These are phyloP conservation scores for Lanzia echinophila DNA, from an alignment of 2,329 filamentous ascomycete species.

Conservation along the genomic window DNA sequence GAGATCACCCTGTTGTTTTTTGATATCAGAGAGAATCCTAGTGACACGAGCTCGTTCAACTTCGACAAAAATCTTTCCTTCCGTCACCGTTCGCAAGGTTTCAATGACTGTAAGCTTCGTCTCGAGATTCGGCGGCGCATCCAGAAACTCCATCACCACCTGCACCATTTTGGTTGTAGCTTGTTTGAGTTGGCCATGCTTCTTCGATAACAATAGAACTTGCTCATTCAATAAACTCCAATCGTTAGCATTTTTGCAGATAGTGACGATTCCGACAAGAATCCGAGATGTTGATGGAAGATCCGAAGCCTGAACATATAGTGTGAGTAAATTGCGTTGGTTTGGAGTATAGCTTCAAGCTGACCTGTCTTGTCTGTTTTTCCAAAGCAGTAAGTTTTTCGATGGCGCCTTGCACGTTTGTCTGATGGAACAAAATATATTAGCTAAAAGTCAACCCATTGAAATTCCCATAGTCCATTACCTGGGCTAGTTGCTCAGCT, in stretches of 20 bases:
- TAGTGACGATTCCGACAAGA: slow-evolving; percentile 80
- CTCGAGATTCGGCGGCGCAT: slow-evolving; percentile 76
- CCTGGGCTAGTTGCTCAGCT: slow-evolving; percentile 83
- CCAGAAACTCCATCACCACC: slow-evolving; percentile 85
- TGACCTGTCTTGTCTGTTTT: slow-evolving; percentile 94
- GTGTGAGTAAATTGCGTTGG: slow-evolving; percentile 24
- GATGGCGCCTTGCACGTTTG: slow-evolving; percentile 77
- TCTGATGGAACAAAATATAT: slow-evolving; percentile 37
- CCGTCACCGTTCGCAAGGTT: slow-evolving; percentile 89
- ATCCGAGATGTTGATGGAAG: slow-evolving; percentile 89
- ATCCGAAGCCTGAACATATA: slow-evolving; percentile 70
- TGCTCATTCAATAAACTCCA: slow-evolving; percentile 97
- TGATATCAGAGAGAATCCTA: slow-evolving; percentile 92
- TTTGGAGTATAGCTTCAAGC: slow-evolving; percentile 14
- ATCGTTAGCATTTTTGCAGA: slow-evolving; percentile 88
- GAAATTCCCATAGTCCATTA: slow-evolving; percentile 34
- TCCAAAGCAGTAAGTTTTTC: slow-evolving; percentile 89
- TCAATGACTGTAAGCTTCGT: slow-evolving; percentile 92
- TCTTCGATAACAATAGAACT: slow-evolving; percentile 92
- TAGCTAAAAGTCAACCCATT: slow-evolving; percentile 3
- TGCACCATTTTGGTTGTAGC: slow-evolving; percentile 99
- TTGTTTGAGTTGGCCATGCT: slow-evolving; percentile 99
- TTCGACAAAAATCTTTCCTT: slow-evolving; percentile 99
- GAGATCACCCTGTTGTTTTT: slow-evolving; percentile 89
- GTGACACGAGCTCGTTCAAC: slow-evolving; percentile 95